Percentiles rank a stretch among this genome's conserved stretches.
Conservation (phyloP, 352 stramenopile species). For the Globisporangium perplexum region DNA sequence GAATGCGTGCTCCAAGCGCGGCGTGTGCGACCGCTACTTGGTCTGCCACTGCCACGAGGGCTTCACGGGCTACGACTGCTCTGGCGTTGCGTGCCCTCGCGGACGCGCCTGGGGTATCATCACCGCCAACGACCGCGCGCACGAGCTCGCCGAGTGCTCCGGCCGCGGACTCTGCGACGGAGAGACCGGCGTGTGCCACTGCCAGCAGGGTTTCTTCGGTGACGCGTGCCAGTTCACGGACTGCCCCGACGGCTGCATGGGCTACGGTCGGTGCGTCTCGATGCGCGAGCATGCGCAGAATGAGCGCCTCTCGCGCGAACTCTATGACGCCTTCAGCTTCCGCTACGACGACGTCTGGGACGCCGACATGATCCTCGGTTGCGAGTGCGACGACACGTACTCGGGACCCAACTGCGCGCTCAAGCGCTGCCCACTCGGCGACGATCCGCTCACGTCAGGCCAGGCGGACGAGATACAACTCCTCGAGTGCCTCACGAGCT, state of each 20-base stretch:
- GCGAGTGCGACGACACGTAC: constrained; percentile 65
- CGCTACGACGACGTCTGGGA: constrained; percentile 64
- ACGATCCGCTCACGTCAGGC: constrained; percentile 58
- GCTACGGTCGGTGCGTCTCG: constrained; percentile 57
- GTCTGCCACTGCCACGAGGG: constrained; percentile 49
- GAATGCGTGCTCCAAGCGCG: constrained; percentile 52
- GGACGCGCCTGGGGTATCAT: constrained; percentile 55
- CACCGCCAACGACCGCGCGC: constrained; percentile 33
- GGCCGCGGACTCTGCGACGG: constrained; percentile 68
- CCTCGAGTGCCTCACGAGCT: constrained; percentile 47
- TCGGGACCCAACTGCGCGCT: constrained; percentile 40
- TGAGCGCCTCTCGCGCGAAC: constrained; percentile 35
- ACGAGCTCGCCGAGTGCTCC: constrained; percentile 45
- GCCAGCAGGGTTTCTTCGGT: constrained; percentile 76
- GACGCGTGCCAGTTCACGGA: constrained; percentile 55
- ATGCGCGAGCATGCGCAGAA: constrained; percentile 57
- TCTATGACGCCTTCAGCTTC: constrained; percentile 39
- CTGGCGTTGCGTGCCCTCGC: constrained; percentile 33
- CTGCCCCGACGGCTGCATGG: constrained; percentile 43
- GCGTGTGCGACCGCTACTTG: constrained; percentile 46
- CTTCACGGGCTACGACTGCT: constrained; percentile 68
- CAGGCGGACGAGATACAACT: constrained; percentile 67
- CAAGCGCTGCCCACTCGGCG: constrained; percentile 54
- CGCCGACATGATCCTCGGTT: constrained; percentile 70
- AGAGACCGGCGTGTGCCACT: constrained; percentile 64